Conservation (phyloP, 495 filamentous ascomycete genomes). For the Aspergillus kassunensis region DNA sequence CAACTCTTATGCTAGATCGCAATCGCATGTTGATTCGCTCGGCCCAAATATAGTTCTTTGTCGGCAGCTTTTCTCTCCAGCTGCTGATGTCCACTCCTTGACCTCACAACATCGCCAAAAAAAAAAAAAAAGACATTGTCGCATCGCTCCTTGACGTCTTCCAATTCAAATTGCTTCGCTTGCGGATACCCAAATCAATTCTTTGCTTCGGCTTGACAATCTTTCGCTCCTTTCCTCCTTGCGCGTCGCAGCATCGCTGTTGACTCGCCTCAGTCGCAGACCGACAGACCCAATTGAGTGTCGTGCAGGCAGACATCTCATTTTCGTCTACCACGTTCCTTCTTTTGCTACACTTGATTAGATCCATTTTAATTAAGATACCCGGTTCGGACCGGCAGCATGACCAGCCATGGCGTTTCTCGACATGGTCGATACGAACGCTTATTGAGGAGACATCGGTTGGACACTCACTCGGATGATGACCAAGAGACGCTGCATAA, state of each 20-base stretch:
- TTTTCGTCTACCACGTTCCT: neutral
- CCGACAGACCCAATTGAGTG: constrained; percentile 13
- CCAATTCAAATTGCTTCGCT: neutral
- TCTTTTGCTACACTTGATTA: neutral
- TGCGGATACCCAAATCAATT: constrained; percentile 2
- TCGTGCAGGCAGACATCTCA: constrained; percentile 23
- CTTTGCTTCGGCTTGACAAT: neutral
- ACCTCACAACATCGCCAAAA: constrained; percentile 9
- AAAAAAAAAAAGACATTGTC: constrained; percentile 6
- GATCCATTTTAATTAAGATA: constrained; percentile 1
- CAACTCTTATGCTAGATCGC: constrained; percentile 4
- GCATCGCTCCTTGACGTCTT: constrained; percentile 9
- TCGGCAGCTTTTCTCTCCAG: constrained; percentile 21
- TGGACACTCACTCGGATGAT: constrained; percentile 4
- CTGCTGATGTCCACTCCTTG: constrained; percentile 34
- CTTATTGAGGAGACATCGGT: constrained; percentile 12
- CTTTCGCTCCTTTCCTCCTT: neutral
- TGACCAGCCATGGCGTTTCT: constrained; percentile 21
- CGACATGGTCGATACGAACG: constrained; percentile 21
- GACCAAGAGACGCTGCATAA: neutral
- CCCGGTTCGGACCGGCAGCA: constrained; percentile 11
- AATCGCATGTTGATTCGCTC: constrained; percentile 5
- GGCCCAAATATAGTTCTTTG: constrained; percentile 14
- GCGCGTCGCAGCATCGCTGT: neutral
- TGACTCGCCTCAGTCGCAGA: neutral